Conservation (phyloP, 352 stramenopile genomes). For the Globisporangium recalcitrans region DNA sequence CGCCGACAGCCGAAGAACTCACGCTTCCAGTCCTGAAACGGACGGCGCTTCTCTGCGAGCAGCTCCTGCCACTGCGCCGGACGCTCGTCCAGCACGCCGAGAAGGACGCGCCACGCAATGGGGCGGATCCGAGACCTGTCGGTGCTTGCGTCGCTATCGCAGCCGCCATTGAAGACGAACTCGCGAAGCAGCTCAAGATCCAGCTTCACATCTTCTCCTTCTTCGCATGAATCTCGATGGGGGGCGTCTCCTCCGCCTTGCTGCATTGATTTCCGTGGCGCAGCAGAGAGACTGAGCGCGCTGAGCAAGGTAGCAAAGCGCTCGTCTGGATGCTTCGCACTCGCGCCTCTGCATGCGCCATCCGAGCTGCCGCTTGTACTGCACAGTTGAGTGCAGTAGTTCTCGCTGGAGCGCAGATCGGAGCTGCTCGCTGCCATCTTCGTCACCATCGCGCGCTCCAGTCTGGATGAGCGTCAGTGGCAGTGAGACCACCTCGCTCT, state of each 20-base stretch:
- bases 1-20: constrained; percentile 27
- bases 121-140: constrained; percentile 16
- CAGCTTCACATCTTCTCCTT: background rate
- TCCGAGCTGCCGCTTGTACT: background rate
- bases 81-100: constrained; percentile 28
- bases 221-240: background rate
- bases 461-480: background rate
- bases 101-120: constrained; percentile 34
- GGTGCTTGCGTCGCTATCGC: background rate
- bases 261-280: background rate
- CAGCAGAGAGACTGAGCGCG: background rate
- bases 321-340: background rate
- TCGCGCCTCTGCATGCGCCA: background rate
- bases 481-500: background rate
- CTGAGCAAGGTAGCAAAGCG: background rate
- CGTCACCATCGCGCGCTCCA: constrained; percentile 4
- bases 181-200: constrained; percentile 21
- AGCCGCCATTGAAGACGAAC: constrained; percentile 15
- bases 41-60: constrained; percentile 15
- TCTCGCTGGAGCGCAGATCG: background rate
- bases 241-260: background rate
- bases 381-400: constrained; percentile 1
- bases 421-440: constrained; percentile 14
- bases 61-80: constrained; percentile 17
- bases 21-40: constrained; percentile 33